Conservation (phyloP, 2,329 filamentous ascomycete species). For the Apiospora aurea region DNA sequence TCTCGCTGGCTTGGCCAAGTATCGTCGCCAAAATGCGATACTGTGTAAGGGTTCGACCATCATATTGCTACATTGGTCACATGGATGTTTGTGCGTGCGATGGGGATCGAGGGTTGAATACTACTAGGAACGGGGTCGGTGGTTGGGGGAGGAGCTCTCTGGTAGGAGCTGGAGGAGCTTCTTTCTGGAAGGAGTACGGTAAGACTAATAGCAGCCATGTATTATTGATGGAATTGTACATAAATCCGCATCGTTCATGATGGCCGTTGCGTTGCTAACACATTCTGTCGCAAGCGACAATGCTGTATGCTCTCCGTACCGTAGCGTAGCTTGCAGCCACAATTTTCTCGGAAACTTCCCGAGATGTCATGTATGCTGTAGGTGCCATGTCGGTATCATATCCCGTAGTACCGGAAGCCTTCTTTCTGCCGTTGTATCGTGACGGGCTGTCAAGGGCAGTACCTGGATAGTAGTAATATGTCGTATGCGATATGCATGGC, state of each 20-base stretch:
- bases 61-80: constrained; percentile 16
- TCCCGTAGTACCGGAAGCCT: neutral
- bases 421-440: neutral
- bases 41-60: constrained; percentile 18
- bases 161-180: neutral
- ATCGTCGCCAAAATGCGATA: constrained; percentile 3
- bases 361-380: constrained; percentile 16
- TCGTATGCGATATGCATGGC: neutral
- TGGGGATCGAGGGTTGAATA: constrained; percentile 17
- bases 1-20: constrained; percentile 3
- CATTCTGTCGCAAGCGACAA: neutral
- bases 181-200: too few relatives aligned
- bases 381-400: neutral
- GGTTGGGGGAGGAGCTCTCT: constrained; percentile 12
- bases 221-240: constrained; percentile 18
- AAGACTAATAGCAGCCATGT: constrained; percentile 12
- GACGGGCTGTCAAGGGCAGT: neutral
- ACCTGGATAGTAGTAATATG: neutral
- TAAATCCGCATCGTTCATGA: constrained; percentile 13
- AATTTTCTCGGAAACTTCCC: constrained; percentile 19
- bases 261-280: constrained; percentile 7
- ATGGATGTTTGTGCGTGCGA: constrained; percentile 21
- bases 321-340: neutral
- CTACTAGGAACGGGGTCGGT: constrained; percentile 20
- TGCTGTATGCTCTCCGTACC: neutral